Conservation (phyloP, 371 early-diverging fungal species). For the Mucor irregularis region DNA sequence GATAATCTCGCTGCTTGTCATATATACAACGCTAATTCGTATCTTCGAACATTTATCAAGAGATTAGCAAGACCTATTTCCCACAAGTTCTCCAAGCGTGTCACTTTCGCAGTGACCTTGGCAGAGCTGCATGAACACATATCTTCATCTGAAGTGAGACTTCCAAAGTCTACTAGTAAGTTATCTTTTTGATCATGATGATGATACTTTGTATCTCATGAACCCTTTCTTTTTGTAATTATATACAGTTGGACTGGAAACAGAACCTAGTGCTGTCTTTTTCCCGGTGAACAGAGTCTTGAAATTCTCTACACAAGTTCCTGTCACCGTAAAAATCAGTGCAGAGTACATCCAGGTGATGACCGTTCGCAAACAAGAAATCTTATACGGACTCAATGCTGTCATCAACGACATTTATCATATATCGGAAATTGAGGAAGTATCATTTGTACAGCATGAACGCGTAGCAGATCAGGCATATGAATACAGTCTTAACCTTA, state of each 20-base stretch:
- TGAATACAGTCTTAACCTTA: constrained; percentile 72
- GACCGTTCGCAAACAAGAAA: constrained; percentile 58
- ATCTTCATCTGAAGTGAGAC: constrained; percentile 60
- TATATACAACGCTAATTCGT: constrained; percentile 77
- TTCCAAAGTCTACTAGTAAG: constrained; percentile 72
- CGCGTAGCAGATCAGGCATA: constrained; percentile 47
- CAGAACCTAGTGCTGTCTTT: constrained; percentile 59
- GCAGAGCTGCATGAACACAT: constrained; percentile 71
- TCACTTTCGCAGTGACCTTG: constrained; percentile 63
- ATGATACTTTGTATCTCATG: background rate
- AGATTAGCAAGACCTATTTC: constrained; percentile 51
- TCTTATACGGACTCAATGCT: constrained; percentile 63
- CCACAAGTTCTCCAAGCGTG: constrained; percentile 52
- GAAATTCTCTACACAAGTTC: constrained; percentile 57
- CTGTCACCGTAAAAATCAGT: constrained; percentile 78
- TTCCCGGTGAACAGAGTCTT: constrained; percentile 61
- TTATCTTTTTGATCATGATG: background rate
- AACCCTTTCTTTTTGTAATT: background rate
- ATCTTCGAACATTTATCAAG: constrained; percentile 65
- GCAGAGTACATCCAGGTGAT: constrained; percentile 79
- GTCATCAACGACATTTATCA: constrained; percentile 83
- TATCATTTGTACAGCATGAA: constrained; percentile 43
- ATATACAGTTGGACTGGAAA: constrained; percentile 54
- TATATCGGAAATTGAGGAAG: constrained; percentile 81
- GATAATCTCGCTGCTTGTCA: constrained; percentile 51